Evolutionary conservation across 1,284 basidiomycete species (phyloP).

Genomic region (Ceratobasidium sp.): DNA sequence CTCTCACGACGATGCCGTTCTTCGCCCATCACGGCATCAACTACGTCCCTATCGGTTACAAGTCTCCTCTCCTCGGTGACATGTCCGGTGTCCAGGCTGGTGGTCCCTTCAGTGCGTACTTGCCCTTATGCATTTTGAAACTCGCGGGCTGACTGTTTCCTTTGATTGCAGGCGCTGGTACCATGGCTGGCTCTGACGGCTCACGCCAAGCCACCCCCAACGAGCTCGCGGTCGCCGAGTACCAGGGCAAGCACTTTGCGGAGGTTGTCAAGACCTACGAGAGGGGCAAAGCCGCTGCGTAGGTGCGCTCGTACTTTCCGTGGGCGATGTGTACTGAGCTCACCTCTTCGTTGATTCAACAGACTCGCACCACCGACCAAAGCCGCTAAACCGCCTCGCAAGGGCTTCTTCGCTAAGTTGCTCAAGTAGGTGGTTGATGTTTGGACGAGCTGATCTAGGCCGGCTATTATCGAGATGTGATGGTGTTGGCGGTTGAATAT

Average conservation of each 20-base stretch:
- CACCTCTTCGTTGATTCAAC: conserved; percentile 10
- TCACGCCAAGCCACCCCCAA: conserved; percentile 43
- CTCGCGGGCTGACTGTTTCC: too few species aligned
- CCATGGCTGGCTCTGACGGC: conserved; percentile 48
- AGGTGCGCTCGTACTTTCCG: conserved; percentile 27
- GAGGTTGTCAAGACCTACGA: conserved; percentile 50
- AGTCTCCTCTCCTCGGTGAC: conserved; percentile 55
- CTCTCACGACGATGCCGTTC: conserved; percentile 56
- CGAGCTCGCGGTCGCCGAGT: conserved; percentile 45
- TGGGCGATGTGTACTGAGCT: not conserved
- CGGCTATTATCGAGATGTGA: conserved; percentile 11
- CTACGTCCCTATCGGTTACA: conserved; percentile 62
- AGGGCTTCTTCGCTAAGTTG: conserved; percentile 46
- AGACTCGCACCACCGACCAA: conserved; percentile 44
- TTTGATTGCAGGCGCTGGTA: conserved; percentile 52
- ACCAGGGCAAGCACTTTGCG: conserved; percentile 48
- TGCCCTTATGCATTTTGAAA: too few species aligned
- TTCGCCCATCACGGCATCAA: conserved; percentile 61
- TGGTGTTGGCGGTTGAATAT: conserved; percentile 9
- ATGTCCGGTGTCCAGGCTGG: conserved; percentile 57
- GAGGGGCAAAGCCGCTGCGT: conserved; percentile 46
- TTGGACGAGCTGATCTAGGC: not conserved
- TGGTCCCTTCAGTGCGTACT: too few species aligned
- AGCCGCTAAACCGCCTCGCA: conserved; percentile 40
- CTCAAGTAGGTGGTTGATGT: conserved; percentile 30